Conservation (phyloP, 1,284 basidiomycete species). For the Austropuccinia psidii region DNA sequence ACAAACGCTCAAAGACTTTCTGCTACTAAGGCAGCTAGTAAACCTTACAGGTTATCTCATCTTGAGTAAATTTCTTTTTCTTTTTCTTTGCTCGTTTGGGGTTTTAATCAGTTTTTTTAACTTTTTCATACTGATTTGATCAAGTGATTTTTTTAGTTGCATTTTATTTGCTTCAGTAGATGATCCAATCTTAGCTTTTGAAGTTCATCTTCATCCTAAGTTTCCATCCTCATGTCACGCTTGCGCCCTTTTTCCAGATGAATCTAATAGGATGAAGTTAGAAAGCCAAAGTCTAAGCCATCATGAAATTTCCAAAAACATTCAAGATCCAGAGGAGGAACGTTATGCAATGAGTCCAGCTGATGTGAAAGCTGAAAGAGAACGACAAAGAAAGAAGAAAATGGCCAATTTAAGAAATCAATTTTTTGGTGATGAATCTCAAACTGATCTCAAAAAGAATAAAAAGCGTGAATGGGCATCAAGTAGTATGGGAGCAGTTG, state of each 20-base stretch:
- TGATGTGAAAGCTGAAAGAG: conserved; percentile 16
- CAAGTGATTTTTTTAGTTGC: background rate
- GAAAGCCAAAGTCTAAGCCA: background rate
- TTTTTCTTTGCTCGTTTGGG: too few species aligned
- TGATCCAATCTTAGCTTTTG: background rate
- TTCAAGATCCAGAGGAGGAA: background rate
- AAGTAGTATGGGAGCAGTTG: too few species aligned
- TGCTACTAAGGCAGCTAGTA: conserved; percentile 6
- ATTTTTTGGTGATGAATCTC: conserved; percentile 1
- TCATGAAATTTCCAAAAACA: background rate
- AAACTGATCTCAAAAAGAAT: background rate
- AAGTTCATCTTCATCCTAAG: conserved; percentile 10
- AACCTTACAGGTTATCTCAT: conserved; percentile 15
- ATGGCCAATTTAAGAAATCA: conserved; percentile 19
- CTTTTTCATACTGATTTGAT: too few species aligned
- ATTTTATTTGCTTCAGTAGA: conserved; percentile 1
- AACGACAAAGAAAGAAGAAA: conserved; percentile 25
- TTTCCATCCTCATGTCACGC: conserved; percentile 11
- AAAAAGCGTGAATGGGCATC: background rate
- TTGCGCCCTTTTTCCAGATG: conserved; percentile 17
- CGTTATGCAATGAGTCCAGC: conserved; percentile 23
- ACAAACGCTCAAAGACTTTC: background rate
- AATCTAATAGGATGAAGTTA: conserved; percentile 20
- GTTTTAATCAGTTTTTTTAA: background rate
- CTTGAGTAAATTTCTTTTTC: conserved; percentile 3